Conservation (phyloP, 129 eudicot species). For the Helianthus annuus region DNA sequence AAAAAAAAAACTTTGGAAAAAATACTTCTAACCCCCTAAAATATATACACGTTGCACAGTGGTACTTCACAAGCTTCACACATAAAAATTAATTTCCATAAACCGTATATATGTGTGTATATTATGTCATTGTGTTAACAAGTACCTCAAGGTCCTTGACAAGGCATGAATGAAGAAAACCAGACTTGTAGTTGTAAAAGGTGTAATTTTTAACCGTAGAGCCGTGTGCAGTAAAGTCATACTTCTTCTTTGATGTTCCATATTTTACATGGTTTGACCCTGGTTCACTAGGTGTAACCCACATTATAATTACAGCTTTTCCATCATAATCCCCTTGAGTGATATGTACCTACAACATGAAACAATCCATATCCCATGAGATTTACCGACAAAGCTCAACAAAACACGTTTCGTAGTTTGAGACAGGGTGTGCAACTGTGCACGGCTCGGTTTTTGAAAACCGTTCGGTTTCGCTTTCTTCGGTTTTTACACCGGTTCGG, state of each 20-base stretch:
- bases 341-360: conserved; percentile 63
- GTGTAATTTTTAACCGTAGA: conserved; percentile 52
- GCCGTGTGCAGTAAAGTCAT: conserved; percentile 52
- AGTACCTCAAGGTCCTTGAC: conserved; percentile 69
- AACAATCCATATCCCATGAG: not conserved
- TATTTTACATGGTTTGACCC: conserved; percentile 64
- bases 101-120: not conserved
- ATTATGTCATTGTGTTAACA: not conserved
- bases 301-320: conserved; percentile 73
- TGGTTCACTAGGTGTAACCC: conserved; percentile 79
- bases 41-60: no score
- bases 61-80: no score
- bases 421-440: no score
- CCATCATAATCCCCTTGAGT: conserved; percentile 95
- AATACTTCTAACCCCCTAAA: no score
- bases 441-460: no score
- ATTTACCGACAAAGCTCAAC: no score
- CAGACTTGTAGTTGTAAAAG: conserved; percentile 68
- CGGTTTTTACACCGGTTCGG: no score
- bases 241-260: conserved; percentile 65
- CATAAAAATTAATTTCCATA: no score
- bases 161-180: conserved; percentile 72
- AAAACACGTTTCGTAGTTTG: no score
- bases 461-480: no score
- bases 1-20: no score